Evolutionary conservation across 2,329 filamentous ascomycete species (phyloP).

Genomic region (Podosphaera xanthii): DNA sequence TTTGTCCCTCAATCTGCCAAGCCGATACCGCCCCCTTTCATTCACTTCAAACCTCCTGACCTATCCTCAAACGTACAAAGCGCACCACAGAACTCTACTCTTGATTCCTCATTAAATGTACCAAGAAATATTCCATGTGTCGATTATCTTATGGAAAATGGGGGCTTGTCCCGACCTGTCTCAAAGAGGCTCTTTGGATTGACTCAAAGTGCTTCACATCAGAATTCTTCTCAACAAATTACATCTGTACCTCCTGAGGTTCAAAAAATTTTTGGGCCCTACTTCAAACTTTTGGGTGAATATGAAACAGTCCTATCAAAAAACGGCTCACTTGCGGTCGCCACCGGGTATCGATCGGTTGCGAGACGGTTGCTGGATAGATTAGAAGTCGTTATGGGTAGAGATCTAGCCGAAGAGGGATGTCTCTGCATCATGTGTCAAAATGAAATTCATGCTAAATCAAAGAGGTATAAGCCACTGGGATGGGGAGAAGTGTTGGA

Average conservation of each 20-base stretch:
- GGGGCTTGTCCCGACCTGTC: slow-evolving; percentile 49
- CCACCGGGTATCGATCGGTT: slow-evolving; percentile 87
- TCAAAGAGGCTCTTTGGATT: slow-evolving; percentile 51
- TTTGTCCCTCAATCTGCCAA: slow-evolving; percentile 19
- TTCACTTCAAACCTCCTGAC: slow-evolving; percentile 18
- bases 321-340: slow-evolving; percentile 78
- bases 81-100: slow-evolving; percentile 38
- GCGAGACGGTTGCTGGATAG: slow-evolving; percentile 73
- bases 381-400: slow-evolving; percentile 79
- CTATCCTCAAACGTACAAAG: slow-evolving; percentile 12
- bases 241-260: slow-evolving; percentile 27
- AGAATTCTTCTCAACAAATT: slow-evolving; percentile 21
- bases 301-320: slow-evolving; percentile 63
- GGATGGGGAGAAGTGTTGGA: slow-evolving; percentile 94
- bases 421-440: slow-evolving; percentile 69
- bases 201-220: slow-evolving; percentile 24
- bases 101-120: slow-evolving; percentile 35
- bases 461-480: slow-evolving; percentile 38
- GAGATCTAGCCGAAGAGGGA: slow-evolving; percentile 71
- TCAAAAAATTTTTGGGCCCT: slow-evolving; percentile 57
- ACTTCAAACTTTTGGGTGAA: slow-evolving; percentile 63
- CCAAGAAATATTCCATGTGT: slow-evolving; percentile 55
- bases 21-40: slow-evolving; percentile 14
- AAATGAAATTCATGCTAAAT: slow-evolving; percentile 24
- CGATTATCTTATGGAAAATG: slow-evolving; percentile 79